Percentiles rank a stretch among this genome's conserved stretches.
Evolutionary conservation across 129 eudicot species (phyloP).

Genomic region (Kitagawia praeruptora): DNA sequence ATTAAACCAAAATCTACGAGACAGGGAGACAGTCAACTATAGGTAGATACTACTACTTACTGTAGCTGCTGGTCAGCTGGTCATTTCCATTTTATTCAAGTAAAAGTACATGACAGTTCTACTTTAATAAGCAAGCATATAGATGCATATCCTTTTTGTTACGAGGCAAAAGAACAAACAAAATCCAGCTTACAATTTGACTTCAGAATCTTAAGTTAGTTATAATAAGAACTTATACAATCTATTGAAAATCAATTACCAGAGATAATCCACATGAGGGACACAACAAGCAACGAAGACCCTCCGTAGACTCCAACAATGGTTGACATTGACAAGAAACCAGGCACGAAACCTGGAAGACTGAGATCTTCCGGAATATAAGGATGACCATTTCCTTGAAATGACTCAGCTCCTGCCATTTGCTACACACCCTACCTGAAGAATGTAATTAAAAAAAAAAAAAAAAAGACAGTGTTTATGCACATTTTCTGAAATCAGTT

Average conservation of each 20-base stretch:
- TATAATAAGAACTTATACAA: not conserved
- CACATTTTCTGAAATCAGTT: not conserved
- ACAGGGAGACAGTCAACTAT: not conserved
- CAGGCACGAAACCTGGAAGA: slow-evolving; percentile 68
- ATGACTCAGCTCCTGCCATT: slow-evolving; percentile 1
- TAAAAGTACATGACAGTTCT: not conserved
- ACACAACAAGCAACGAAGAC: slow-evolving; percentile 43
- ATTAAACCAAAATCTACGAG: too few species aligned
- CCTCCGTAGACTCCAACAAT: slow-evolving; percentile 46
- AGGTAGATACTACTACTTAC: too few species aligned
- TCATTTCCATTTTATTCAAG: not conserved
- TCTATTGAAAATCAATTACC: slow-evolving; percentile 26
- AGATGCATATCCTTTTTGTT: not conserved
- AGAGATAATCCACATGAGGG: slow-evolving; percentile 60
- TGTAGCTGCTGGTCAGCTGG: not conserved
- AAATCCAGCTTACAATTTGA: not conserved
- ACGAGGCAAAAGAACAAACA: not conserved
- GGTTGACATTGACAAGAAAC: slow-evolving; percentile 43
- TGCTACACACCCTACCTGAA: not conserved
- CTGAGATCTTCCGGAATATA: slow-evolving; percentile 53
- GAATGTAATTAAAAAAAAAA: not conserved
- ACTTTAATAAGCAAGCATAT: not conserved
- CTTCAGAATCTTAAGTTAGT: not conserved
- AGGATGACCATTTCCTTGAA: slow-evolving; percentile 36
- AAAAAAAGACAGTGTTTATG: too few species aligned